Percentiles rank a stretch among this genome's conserved stretches.
Evolutionary conservation across 208 protist genomes (phyloP).

Genomic region (Trypanosoma melophagium): DNA sequence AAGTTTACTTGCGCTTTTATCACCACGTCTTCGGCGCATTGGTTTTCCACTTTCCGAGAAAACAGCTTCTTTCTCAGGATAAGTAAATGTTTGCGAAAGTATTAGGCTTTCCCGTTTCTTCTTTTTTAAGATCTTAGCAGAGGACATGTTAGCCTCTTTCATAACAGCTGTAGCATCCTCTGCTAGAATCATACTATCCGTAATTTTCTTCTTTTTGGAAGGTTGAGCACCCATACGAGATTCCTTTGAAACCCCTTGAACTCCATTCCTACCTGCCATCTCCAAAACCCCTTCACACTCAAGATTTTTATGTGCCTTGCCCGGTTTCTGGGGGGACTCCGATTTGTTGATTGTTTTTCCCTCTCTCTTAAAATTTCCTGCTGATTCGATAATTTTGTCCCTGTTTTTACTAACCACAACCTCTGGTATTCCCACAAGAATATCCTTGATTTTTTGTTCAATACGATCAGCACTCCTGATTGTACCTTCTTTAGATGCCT

Average conservation of each 20-base stretch:
- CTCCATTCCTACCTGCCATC: neutral
- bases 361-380: neutral
- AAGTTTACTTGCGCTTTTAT: neutral
- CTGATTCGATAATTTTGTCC: neutral
- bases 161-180: neutral
- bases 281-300: neutral
- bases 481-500: conserved; percentile 18
- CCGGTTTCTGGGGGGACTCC: neutral
- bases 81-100: conserved; percentile 5
- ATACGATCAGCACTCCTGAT: conserved; percentile 3
- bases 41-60: conserved; percentile 14
- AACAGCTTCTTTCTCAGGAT: conserved; percentile 8
- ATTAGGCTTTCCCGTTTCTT: conserved; percentile 13
- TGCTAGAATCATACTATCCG: conserved; percentile 6
- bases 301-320: neutral
- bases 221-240: conserved; percentile 1
- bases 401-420: conserved; percentile 29
- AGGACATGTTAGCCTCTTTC: neutral
- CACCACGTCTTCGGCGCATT: conserved; percentile 6
- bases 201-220: conserved; percentile 15
- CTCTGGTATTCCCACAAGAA: conserved; percentile 41
- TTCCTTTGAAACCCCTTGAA: neutral
- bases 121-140: conserved; percentile 5
- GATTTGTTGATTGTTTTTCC: neutral
- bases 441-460: conserved; percentile 39